These are phyloP conservation scores for Rhizomucor pusillus DNA, from an alignment of 371 early-diverging fungal species.

Conservation along the genomic window DNA sequence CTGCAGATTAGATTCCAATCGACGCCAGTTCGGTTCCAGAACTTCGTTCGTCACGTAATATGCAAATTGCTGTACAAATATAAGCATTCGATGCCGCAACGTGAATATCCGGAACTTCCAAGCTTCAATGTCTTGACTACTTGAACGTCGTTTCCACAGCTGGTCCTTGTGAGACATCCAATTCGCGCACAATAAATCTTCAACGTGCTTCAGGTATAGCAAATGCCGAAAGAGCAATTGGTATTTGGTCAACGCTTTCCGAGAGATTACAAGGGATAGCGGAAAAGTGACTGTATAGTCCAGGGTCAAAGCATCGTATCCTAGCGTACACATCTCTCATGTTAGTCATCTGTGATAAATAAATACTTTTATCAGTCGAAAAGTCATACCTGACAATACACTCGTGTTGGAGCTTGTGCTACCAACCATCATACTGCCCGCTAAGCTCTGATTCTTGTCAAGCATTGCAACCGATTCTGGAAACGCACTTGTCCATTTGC, in stretches of 20 bases:
- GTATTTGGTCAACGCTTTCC: conserved; percentile 83
- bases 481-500: not conserved
- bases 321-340: conserved; percentile 20
- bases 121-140: conserved; percentile 35
- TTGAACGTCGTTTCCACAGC: conserved; percentile 29
- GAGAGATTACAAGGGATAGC: conserved; percentile 81
- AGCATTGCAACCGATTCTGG: conserved; percentile 3
- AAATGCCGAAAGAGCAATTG: conserved; percentile 89
- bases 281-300: conserved; percentile 85
- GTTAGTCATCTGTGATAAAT: not conserved
- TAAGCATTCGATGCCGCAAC: conserved; percentile 77
- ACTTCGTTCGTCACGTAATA: conserved; percentile 87
- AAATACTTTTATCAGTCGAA: not conserved
- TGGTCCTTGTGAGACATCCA: conserved; percentile 69
- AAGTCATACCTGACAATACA: conserved; percentile 19
- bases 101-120: conserved; percentile 66
- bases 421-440: conserved; percentile 15
- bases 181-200: conserved; percentile 68
- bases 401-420: not conserved
- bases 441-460: conserved; percentile 28
- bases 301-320: conserved; percentile 77
- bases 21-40: conserved; percentile 83
- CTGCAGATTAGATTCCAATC: conserved; percentile 59
- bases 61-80: conserved; percentile 84
- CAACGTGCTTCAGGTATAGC: conserved; percentile 81